phyloP scores from a whole-genome alignment of 2,329 filamentous ascomycete species.

The Talaromyces marneffei region DNA sequence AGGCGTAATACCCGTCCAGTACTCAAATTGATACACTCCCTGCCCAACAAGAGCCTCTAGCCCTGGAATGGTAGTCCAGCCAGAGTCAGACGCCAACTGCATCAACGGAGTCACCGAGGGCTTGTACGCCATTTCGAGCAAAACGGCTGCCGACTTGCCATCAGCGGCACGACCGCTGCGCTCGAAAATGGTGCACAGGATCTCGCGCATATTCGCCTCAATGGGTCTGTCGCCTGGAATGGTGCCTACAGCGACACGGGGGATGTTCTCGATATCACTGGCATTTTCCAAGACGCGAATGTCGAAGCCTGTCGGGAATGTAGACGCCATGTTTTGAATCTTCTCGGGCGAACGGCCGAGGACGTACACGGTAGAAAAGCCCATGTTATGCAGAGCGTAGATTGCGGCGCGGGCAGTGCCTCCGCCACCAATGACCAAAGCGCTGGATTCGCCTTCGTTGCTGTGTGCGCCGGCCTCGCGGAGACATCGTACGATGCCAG shows the following conservation, averaged over 20 bases:
- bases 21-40: constrained; percentile 74
- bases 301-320: constrained; percentile 69
- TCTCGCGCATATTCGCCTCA: constrained; percentile 61
- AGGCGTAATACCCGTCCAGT: constrained; percentile 77
- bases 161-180: constrained; percentile 29
- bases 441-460: constrained; percentile 45
- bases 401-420: constrained; percentile 89
- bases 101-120: constrained; percentile 78
- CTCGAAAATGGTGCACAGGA: constrained; percentile 53
- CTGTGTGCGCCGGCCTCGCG: constrained; percentile 58
- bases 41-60: constrained; percentile 86
- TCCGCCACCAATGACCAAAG: constrained; percentile 81
- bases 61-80: constrained; percentile 80
- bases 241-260: constrained; percentile 75
- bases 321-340: constrained; percentile 59
- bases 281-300: constrained; percentile 57
- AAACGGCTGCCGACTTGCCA: constrained; percentile 49
- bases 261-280: constrained; percentile 49
- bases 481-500: constrained; percentile 79
- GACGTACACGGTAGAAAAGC: constrained; percentile 79
- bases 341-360: constrained; percentile 70
- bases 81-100: constrained; percentile 68
- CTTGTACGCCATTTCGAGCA: constrained; percentile 97
- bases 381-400: constrained; percentile 77
- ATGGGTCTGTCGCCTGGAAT: constrained; percentile 85